Evolutionary conservation across 768 basidiomycete genomes (phyloP).

Genomic region (Russula vinacea): DNA sequence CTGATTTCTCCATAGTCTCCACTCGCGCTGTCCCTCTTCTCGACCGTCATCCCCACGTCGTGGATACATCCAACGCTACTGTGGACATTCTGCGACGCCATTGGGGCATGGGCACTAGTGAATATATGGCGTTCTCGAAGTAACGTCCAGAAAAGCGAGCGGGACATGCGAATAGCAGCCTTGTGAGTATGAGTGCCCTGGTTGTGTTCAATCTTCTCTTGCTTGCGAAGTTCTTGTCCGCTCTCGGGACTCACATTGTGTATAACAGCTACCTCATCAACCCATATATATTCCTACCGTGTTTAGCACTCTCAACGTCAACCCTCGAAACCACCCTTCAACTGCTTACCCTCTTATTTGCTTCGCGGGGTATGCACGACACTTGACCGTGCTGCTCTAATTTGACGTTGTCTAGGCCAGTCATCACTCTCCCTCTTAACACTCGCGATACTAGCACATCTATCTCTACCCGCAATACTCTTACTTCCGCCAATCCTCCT

Average conservation of each 20-base stretch:
- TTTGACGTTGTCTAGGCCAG: slow-evolving; percentile 46
- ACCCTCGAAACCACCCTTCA: slow-evolving; percentile 74
- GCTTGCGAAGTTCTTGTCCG: neutral
- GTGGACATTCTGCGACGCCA: slow-evolving; percentile 68
- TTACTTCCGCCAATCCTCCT: slow-evolving; percentile 67
- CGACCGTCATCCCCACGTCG: slow-evolving; percentile 60
- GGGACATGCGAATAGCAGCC: slow-evolving; percentile 62
- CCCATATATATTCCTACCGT: slow-evolving; percentile 80
- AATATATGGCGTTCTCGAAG: slow-evolving; percentile 66
- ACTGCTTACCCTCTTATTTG: slow-evolving; percentile 66
- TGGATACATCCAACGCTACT: slow-evolving; percentile 48
- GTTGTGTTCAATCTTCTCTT: neutral
- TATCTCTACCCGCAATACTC: slow-evolving; percentile 68
- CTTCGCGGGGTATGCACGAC: slow-evolving; percentile 53
- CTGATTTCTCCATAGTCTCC: slow-evolving; percentile 57
- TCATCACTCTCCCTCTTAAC: slow-evolving; percentile 55
- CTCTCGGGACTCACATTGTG: neutral
- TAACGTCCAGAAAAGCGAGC: slow-evolving; percentile 44
- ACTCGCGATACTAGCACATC: slow-evolving; percentile 68
- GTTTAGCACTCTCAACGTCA: slow-evolving; percentile 78
- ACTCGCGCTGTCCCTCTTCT: slow-evolving; percentile 71
- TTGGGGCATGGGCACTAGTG: slow-evolving; percentile 66
- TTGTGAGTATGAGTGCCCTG: slow-evolving; percentile 47
- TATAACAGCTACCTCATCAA: slow-evolving; percentile 76
- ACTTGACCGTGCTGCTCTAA: neutral